Evolutionary conservation across 164 flowering plant species (phyloP), one percentile per base, ranked within the genome.

Genomic region (Liquidambar formosana): DNA sequence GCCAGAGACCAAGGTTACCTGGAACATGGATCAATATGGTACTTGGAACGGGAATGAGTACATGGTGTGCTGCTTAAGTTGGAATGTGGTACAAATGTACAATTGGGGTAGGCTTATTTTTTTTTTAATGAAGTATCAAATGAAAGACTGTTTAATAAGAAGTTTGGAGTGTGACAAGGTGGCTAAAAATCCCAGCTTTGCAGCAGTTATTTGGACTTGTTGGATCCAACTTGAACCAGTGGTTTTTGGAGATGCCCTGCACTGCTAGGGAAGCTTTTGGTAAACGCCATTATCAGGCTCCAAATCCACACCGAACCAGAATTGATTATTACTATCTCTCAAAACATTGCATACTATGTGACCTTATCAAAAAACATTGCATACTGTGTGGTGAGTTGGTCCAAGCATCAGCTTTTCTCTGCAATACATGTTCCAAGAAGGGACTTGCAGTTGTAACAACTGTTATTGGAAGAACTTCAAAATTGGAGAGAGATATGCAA

Each of bases 131-230:
- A n/a, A n/a, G n/a, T n/a, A n/a, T n/a, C n/a, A n/a, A n/a, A n/a
- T n/a, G n/a, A n/a, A n/a, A n/a, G n/a, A n/a, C n/a, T n/a, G n/a
- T n/a, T n/a, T n/a, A n/a, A n/a, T n/a, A n/a, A n/a, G n/a, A n/a
- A n/a, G n/a, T n/a, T n/a, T n/a, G n/a, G n/a, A n/a, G n/a, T n/a
- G n/a, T n/a, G n/a, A n/a, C n/a, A n/a, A n/a, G n/a, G n/a, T n/a
- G n/a, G n/a, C n/a, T n/a, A n/a, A n/a, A n/a, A n/a, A 93, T 93
- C 4, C 98, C 98, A 38, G 91, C 98, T 44, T 72, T 95, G 69
- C 99, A 90, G 72, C 71, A 97, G 61, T 89, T 85, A 25, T 93
- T 95, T 83, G 93, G 98, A 47, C 97, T 93, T 73, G 86, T 91
- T 68, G 92, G 95, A 56, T 94, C 82, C n/a, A 90, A 95, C 75